These are phyloP conservation scores for Phialophora tarda DNA, from an alignment of 2,329 filamentous ascomycete genomes.

Conservation along the genomic window DNA sequence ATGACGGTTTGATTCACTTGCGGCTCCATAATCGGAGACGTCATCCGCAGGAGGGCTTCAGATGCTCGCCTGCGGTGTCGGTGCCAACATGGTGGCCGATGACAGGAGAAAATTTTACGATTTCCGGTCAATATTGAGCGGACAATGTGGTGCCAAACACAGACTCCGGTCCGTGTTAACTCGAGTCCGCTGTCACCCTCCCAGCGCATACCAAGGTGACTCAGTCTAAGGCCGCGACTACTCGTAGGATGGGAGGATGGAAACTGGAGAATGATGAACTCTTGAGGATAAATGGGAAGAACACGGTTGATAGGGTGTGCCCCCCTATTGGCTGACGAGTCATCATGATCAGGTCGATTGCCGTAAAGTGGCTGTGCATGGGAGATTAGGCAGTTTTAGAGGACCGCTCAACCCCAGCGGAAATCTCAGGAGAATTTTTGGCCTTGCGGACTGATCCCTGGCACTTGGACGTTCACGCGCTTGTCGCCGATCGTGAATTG, in stretches of 20 bases:
- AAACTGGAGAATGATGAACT: neutral
- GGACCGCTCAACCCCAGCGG: neutral
- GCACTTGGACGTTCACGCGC: neutral
- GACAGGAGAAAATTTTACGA: neutral
- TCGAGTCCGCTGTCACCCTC: neutral
- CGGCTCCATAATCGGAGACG: neutral
- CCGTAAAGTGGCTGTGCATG: neutral
- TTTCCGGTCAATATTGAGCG: neutral
- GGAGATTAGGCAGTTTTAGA: slow-evolving; percentile 7
- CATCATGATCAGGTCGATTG: neutral
- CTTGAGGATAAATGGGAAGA: neutral
- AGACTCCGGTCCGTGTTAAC: neutral
- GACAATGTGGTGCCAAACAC: neutral
- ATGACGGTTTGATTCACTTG: neutral
- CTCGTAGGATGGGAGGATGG: neutral
- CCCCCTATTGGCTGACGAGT: neutral
- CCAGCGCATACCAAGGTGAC: neutral
- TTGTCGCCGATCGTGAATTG: slow-evolving; percentile 7
- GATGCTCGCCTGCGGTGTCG: neutral
- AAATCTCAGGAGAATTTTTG: slow-evolving; percentile 10
- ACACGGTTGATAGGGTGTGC: neutral
- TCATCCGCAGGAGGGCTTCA: neutral
- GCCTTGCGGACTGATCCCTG: neutral
- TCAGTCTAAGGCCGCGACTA: no score
- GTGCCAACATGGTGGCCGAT: neutral